These are phyloP conservation scores for Ascochyta viciae-villosae DNA, from an alignment of 2,329 filamentous ascomycete species.

Conservation along the genomic window DNA sequence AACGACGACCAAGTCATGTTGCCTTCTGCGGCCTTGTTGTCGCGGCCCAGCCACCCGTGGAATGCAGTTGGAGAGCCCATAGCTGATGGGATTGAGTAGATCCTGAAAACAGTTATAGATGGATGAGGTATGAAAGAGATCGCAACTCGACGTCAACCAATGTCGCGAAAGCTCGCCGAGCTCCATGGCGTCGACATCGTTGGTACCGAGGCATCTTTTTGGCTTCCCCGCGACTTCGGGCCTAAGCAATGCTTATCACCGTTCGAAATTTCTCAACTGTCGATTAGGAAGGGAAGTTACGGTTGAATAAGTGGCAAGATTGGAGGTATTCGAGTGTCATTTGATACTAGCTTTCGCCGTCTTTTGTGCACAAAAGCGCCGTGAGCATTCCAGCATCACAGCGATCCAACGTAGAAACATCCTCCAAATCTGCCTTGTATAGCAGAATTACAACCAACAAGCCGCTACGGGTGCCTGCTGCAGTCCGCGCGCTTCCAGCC, in stretches of 20 bases:
- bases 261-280: background rate
- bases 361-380: constrained; percentile 8
- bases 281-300: too few species aligned
- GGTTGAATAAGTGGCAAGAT: background rate
- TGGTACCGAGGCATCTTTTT: constrained; percentile 12
- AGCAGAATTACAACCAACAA: constrained; percentile 12
- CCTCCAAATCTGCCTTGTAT: constrained; percentile 13
- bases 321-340: constrained; percentile 17
- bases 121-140: too few species aligned
- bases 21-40: constrained; percentile 57
- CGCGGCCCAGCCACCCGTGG: constrained; percentile 64
- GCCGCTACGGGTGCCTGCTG: constrained; percentile 3
- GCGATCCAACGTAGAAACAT: constrained; percentile 10
- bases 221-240: constrained; percentile 15
- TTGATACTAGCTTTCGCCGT: constrained; percentile 15
- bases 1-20: constrained; percentile 63
- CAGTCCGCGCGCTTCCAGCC: constrained; percentile 12
- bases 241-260: constrained; percentile 9
- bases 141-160: background rate
- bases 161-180: constrained; percentile 2
- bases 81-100: background rate
- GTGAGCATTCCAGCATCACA: constrained; percentile 13
- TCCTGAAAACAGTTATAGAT: background rate
- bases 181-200: constrained; percentile 6
- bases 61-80: constrained; percentile 55